A percentile compares a stretch with the other conserved stretches of the same genome.
phyloP scores from a whole-genome alignment of 495 filamentous ascomycete species.

The Astrocystis sublimbata region DNA sequence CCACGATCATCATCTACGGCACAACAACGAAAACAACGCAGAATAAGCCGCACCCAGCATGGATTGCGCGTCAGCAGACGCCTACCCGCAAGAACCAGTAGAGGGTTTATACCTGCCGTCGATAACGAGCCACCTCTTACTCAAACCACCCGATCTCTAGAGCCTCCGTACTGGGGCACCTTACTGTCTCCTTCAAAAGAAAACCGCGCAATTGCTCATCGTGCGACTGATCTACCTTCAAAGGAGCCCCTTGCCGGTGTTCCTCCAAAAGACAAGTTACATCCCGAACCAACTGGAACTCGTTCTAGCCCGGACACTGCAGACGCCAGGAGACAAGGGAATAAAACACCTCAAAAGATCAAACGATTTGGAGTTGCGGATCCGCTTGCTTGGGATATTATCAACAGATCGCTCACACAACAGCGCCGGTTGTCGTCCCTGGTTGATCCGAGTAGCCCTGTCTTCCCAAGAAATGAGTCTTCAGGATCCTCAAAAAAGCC shows the following conservation, averaged over 20 bases:
- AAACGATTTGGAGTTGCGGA: conserved; percentile 34
- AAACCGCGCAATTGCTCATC: not conserved
- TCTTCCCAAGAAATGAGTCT: not conserved
- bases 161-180: conserved; percentile 32
- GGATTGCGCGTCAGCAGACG: conserved; percentile 33
- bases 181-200: conserved; percentile 21
- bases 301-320: not conserved
- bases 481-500: conserved; percentile 2
- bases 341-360: conserved; percentile 12
- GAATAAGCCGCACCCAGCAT: conserved; percentile 32
- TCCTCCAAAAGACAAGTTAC: not conserved
- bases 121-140: conserved; percentile 11
- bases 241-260: not conserved
- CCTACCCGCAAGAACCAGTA: conserved; percentile 24
- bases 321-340: not conserved
- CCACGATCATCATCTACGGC: conserved; percentile 24
- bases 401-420: conserved; percentile 39
- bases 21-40: conserved; percentile 27
- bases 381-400: conserved; percentile 36
- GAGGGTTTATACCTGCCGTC: conserved; percentile 15
- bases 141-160: conserved; percentile 24
- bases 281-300: not conserved
- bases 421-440: conserved; percentile 38
- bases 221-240: not conserved
- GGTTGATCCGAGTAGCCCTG: conserved; percentile 22